Base-by-base conservation (phyloP, 2,329 filamentous ascomycete genomes). In the Arthrobotrys conoides region DNA sequence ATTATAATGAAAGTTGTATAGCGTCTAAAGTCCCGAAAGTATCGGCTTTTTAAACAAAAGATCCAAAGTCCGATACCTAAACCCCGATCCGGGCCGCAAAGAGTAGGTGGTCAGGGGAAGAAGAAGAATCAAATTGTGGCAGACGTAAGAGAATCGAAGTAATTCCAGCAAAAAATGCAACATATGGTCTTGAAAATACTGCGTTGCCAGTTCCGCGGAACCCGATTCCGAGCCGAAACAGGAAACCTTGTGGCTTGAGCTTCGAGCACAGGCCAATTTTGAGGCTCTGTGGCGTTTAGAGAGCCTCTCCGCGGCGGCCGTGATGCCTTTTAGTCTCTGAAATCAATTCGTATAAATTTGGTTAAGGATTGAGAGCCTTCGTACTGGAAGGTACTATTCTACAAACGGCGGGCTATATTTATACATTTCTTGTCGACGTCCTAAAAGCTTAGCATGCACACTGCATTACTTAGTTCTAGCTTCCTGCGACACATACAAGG, bases 161-260 rank as follows among this genome's bases (percentile, higher is more conserved):
- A 20, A 24, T 22, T 16, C 6, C 14, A 33, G 46, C 36, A 20
- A 33, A 65, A 69, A 69, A 69, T 69, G 22, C 65, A 46, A 57
- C 65, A 55, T 12, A 9, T 18, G 6, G 18, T 1, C 10, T 9
- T 0, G 24, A n/a, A 36, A 53, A 18, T 8, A 14, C 18, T 51
- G 51, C 44, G 49, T 61, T 48, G 51, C 6, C 5, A 24, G 51
- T 49, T 70, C 66, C 66, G 66, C 66, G 66, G 66, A 70, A 70
- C 5, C 66, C 66, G 66, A 38, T 12, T 10, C 66, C 66, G 66
- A 70, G 44, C 66, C 38, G 51, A 57, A 70, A 61, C 8, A 24
- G 66, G 66, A 61, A 70, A 70, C 14, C 14, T 2, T 61, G 57
- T 61, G 57, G 57, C 57, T 33, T 12, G 24, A 18, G 22, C 12